Evolutionary conservation across 1,139 yeast genomes (phyloP).

Genomic region (Candida pseudoviswanathii): DNA sequence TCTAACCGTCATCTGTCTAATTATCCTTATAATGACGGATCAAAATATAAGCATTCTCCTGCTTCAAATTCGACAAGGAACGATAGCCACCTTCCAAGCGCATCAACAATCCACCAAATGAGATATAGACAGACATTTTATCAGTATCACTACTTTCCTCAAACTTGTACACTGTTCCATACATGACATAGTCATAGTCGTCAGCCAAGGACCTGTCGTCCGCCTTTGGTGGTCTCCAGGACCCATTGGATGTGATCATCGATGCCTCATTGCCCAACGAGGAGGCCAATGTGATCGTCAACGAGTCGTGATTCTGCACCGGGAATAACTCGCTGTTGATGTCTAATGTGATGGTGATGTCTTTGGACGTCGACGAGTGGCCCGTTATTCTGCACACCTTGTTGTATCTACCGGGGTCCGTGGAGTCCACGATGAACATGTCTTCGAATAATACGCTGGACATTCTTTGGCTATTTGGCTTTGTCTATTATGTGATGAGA

Average conservation of each 20-base stretch:
- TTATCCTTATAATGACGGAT: slow-evolving; percentile 69
- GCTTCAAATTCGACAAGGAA: slow-evolving; percentile 83
- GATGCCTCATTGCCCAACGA: slow-evolving; percentile 64
- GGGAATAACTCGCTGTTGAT: slow-evolving; percentile 93
- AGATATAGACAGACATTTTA: slow-evolving; percentile 82
- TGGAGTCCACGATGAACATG: slow-evolving; percentile 81
- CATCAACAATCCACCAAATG: slow-evolving; percentile 94
- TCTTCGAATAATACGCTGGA: slow-evolving; percentile 90
- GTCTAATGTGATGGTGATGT: slow-evolving; percentile 84
- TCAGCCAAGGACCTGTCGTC: slow-evolving; percentile 89
- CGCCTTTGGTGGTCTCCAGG: slow-evolving; percentile 91
- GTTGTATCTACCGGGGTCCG: slow-evolving; percentile 90
- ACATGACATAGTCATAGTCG: slow-evolving; percentile 97
- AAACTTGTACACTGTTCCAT: slow-evolving; percentile 96
- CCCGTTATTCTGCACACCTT: slow-evolving; percentile 91
- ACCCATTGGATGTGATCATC: slow-evolving; percentile 61
- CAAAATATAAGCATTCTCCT: slow-evolving; percentile 89
- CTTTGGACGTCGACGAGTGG: slow-evolving; percentile 79
- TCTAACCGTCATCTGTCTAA: slow-evolving; percentile 16
- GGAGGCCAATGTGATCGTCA: slow-evolving; percentile 88
- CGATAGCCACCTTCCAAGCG: slow-evolving; percentile 95
- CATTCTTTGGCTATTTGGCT: slow-evolving; percentile 39
- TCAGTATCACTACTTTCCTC: slow-evolving; percentile 82
- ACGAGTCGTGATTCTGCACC: slow-evolving; percentile 71
- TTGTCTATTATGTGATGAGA: not conserved